A percentile compares a stretch with the other conserved stretches of the same genome.
These are phyloP conservation scores for Mycotypha africana DNA, from an alignment of 371 early-diverging fungal genomes.

Conservation along the genomic window DNA sequence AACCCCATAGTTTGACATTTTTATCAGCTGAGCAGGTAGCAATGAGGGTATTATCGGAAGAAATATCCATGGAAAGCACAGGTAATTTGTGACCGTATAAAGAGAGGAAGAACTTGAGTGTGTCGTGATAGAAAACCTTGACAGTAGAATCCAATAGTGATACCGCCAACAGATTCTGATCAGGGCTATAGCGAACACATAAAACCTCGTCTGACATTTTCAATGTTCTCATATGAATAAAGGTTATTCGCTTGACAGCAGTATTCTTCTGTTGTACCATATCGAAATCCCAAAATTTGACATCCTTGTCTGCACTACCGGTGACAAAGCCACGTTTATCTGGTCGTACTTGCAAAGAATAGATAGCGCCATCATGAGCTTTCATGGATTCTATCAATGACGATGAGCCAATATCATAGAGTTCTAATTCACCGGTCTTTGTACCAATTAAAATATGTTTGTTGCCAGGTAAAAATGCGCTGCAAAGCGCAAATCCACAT, in stretches of 20 bases:
- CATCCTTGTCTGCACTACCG: constrained; percentile 91
- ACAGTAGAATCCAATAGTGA: constrained; percentile 91
- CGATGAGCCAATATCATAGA: constrained; percentile 84
- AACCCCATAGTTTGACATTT: constrained; percentile 95
- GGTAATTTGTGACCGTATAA: constrained; percentile 96
- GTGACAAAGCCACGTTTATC: constrained; percentile 87
- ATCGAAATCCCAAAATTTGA: constrained; percentile 96
- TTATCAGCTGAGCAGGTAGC: constrained; percentile 94
- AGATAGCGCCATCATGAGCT: constrained; percentile 87
- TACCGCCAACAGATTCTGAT: constrained; percentile 85
- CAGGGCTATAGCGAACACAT: constrained; percentile 78
- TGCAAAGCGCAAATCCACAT: constrained; percentile 81
- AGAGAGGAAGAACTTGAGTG: constrained; percentile 93
- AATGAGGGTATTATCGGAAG: constrained; percentile 84
- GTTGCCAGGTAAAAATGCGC: constrained; percentile 89
- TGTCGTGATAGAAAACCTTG: constrained; percentile 93
- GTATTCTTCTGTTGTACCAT: constrained; percentile 34
- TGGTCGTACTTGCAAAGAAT: constrained; percentile 83
- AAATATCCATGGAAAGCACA: constrained; percentile 93
- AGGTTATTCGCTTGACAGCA: constrained; percentile 55
- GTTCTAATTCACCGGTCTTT: constrained; percentile 80
- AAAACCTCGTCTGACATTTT: constrained; percentile 93
- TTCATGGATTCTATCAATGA: constrained; percentile 75
- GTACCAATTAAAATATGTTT: constrained; percentile 87
- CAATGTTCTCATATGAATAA: constrained; percentile 84